Evolutionary conservation across 805 yeast genomes (phyloP).

Genomic region (Blastobotrys muscicola): DNA sequence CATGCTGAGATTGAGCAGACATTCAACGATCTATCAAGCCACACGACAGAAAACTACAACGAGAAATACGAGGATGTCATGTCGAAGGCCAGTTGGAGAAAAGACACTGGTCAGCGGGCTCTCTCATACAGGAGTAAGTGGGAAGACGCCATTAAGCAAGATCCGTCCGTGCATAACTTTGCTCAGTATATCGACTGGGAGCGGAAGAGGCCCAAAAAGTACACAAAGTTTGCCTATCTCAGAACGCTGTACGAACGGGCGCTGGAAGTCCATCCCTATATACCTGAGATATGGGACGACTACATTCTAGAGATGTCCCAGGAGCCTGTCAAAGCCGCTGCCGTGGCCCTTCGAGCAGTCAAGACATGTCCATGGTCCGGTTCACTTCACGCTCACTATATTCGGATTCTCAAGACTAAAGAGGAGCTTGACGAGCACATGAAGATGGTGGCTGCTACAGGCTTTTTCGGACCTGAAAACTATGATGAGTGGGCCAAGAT

Average conservation of each 20-base stretch:
- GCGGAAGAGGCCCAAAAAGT: conserved; percentile 11
- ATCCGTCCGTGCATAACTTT: conserved; percentile 13
- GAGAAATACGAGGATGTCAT: conserved; percentile 21
- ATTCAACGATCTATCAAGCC: conserved; percentile 21
- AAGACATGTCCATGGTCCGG: conserved; percentile 21
- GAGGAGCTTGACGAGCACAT: conserved; percentile 5
- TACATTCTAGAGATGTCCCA: conserved; percentile 17
- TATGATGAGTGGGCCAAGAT: not conserved
- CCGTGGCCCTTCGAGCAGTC: conserved; percentile 15
- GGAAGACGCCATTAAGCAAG: conserved; percentile 11
- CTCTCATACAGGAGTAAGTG: conserved; percentile 8
- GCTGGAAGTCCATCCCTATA: conserved; percentile 6
- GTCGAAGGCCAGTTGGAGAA: conserved; percentile 17
- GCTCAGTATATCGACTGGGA: conserved; percentile 22
- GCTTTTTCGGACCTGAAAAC: conserved; percentile 2
- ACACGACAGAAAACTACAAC: conserved; percentile 17
- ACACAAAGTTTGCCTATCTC: conserved; percentile 9
- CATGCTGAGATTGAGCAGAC: conserved; percentile 20
- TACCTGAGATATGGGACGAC: conserved; percentile 22
- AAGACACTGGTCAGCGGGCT: conserved; percentile 9
- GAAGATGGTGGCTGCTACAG: conserved; percentile 5
- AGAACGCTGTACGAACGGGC: conserved; percentile 23
- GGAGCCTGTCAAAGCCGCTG: not conserved
- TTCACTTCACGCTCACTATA: conserved; percentile 17
- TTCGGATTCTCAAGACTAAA: conserved; percentile 6